Percentiles rank a stretch among this genome's conserved stretches.
These are phyloP conservation scores for Alnus rubra DNA, from an alignment of 306 rosid genomes.

Conservation along the genomic window DNA sequence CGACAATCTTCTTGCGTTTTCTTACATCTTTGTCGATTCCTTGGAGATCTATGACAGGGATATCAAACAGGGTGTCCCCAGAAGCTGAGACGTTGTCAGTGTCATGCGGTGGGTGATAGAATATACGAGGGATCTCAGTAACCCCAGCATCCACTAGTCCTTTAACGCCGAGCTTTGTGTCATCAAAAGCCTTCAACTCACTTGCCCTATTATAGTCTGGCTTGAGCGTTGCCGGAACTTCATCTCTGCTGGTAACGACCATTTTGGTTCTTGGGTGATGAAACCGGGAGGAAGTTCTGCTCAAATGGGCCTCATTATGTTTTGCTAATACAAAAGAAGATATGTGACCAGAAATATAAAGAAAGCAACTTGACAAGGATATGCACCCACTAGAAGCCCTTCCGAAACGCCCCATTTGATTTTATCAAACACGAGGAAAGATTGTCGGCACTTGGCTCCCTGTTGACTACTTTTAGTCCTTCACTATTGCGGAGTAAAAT, in stretches of 20 bases:
- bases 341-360: too few species aligned
- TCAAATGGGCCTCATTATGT: background rate
- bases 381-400: too few species aligned
- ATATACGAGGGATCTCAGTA: conserved; percentile 48
- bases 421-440: too few species aligned
- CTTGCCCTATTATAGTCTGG: conserved; percentile 22
- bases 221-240: background rate
- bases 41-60: conserved; percentile 48
- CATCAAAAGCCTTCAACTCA: conserved; percentile 51
- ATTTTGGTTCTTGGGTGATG: background rate
- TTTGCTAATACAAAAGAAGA: too few species aligned
- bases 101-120: conserved; percentile 30
- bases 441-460: too few species aligned
- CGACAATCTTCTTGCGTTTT: conserved; percentile 23
- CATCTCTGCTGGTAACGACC: background rate
- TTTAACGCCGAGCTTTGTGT: conserved; percentile 61
- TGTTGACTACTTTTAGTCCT: too few species aligned
- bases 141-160: conserved; percentile 67
- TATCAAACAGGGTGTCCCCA: background rate
- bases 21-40: conserved; percentile 1
- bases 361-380: too few species aligned
- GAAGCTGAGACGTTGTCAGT: conserved; percentile 12
- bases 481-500: too few species aligned
- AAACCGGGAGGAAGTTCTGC: background rate
- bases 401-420: too few species aligned